Conservation (phyloP, 1,284 basidiomycete genomes). For the Ustanciosporium gigantosporum region DNA sequence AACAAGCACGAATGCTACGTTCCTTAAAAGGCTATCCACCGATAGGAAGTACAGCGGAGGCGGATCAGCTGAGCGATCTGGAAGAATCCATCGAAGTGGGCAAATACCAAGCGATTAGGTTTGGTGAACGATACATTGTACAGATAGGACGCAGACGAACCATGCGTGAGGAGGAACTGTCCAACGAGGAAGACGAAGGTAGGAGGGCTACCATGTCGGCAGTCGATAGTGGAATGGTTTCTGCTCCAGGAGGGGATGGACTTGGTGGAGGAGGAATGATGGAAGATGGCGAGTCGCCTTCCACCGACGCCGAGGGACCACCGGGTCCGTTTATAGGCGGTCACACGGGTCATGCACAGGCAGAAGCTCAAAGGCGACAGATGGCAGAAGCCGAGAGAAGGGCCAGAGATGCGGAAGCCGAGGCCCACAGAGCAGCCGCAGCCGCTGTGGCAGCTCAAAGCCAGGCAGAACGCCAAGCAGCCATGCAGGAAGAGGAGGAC, state of each 20-base stretch:
- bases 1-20: conserved; percentile 43
- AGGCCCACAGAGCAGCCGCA: conserved; percentile 19
- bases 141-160: conserved; percentile 51
- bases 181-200: conserved; percentile 44
- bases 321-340: conserved; percentile 14
- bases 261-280: background rate
- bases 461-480: conserved; percentile 25
- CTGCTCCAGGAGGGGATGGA: conserved; percentile 4
- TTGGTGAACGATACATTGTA: conserved; percentile 51
- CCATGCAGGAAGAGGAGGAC: conserved; percentile 33
- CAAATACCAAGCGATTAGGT: conserved; percentile 44
- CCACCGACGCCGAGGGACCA: conserved; percentile 3
- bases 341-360: conserved; percentile 29
- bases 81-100: conserved; percentile 49
- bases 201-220: conserved; percentile 16
- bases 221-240: conserved; percentile 9
- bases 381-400: conserved; percentile 21
- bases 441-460: conserved; percentile 24
- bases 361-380: conserved; percentile 16
- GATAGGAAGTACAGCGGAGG: conserved; percentile 43
- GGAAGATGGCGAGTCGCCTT: background rate
- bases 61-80: conserved; percentile 54
- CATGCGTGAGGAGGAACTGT: conserved; percentile 48
- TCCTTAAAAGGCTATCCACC: conserved; percentile 50
- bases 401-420: conserved; percentile 30